These are phyloP conservation scores for Rhodotorula sphaerocarpa DNA, from an alignment of 768 basidiomycete species.

Conservation along the genomic window DNA sequence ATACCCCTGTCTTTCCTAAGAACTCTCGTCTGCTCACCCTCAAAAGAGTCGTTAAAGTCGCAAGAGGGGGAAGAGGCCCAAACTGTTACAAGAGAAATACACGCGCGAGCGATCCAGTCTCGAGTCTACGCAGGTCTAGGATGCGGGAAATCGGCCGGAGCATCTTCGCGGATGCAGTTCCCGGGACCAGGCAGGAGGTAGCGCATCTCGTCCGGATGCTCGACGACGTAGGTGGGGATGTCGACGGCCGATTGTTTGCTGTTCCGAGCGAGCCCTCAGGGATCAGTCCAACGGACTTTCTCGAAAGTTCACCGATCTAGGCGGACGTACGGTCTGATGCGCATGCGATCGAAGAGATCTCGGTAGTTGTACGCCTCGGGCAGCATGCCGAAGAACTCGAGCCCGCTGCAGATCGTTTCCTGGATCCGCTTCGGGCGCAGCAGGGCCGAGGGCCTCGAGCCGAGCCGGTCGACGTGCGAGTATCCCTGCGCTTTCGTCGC, in stretches of 20 bases:
- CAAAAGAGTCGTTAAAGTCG: too few species aligned
- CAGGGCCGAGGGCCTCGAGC: constrained; percentile 46
- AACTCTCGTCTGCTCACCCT: too few species aligned
- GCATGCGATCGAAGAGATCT: constrained; percentile 43
- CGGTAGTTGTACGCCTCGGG: constrained; percentile 50
- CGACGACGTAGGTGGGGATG: constrained; percentile 17
- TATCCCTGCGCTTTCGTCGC: constrained; percentile 51
- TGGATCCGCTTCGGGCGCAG: constrained; percentile 54
- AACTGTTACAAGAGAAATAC: too few species aligned
- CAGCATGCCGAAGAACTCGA: constrained; percentile 60
- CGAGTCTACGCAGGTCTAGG: too few species aligned
- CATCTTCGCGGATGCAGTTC: constrained; percentile 18
- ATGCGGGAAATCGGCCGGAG: too few species aligned
- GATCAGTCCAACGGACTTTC: too few species aligned
- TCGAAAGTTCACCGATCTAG: too few species aligned
- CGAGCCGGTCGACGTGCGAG: constrained; percentile 58
- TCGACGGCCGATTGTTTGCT: constrained; percentile 14
- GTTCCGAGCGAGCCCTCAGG: not conserved
- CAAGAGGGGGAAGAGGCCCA: too few species aligned
- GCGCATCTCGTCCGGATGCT: constrained; percentile 11
- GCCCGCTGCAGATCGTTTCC: constrained; percentile 54
- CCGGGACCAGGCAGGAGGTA: constrained; percentile 27
- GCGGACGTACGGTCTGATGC: constrained; percentile 26
- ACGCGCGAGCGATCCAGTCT: too few species aligned
- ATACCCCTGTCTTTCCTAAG: too few species aligned